Evolutionary conservation across 2,329 filamentous ascomycete genomes (phyloP), one percentile per base, ranked within the genome.

Genomic region (Plenodomus biglobosus): DNA sequence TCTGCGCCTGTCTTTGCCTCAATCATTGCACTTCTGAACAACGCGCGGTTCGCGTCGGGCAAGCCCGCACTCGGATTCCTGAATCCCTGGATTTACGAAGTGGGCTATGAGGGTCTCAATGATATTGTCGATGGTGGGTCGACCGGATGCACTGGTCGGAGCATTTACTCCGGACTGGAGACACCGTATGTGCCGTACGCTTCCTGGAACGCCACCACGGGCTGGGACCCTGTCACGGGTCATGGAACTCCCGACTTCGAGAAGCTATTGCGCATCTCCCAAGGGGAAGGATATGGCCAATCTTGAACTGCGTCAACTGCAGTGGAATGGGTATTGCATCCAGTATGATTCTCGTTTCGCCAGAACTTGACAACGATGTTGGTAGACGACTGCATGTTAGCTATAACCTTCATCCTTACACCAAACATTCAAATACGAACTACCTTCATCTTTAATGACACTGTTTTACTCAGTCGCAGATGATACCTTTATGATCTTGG

Each of bases 171-270:
- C 13, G 72, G 72, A 3, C 55, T 73, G 3, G 24, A 50, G 0
- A 69, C 76, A 22, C 73, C 71, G 1, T 58, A 57, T 40, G 72
- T 80, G 4, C 73, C 70, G 2, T 70, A 74, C 57, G 78, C 78
- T 1, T 72, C 74, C 34, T 80, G 77, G 77, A 78, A 79, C 62
- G 78, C 78, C 18, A 78, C 75, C 0, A 52, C 62, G 22, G 77
- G 76, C 2, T 80, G 78, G 78, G 77, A 80, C 60, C 76, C 78
- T 1, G 76, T 74, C 4, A 79, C 77, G 13, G 77, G 77, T 0
- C 62, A 69, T 27, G 70, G 70, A 5, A 73, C 70, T 21, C 70
- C 70, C 0, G 62, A 71, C 39, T 71, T 73, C 44, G 58, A 58
- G 39, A 61, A 67, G 53, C 53, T 73, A 39, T 54, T 71, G 22